Evolutionary conservation across 2,329 filamentous ascomycete species (phyloP).

Genomic region (Colletotrichum viniferum): DNA sequence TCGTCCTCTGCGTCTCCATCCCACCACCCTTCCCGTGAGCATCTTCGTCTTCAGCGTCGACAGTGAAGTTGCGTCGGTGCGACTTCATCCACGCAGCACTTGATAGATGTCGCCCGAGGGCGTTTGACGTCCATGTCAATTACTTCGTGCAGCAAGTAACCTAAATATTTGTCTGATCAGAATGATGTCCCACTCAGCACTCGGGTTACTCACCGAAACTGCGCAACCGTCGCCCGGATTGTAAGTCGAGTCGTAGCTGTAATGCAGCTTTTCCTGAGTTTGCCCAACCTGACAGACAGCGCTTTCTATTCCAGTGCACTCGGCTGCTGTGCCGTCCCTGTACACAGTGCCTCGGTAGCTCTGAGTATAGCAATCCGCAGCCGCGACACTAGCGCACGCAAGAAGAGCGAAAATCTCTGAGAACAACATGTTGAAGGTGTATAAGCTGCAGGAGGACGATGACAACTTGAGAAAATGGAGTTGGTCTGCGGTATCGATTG

Average conservation of each 20-base stretch:
- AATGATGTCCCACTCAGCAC: neutral
- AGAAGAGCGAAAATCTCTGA: neutral
- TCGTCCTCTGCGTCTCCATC: neutral
- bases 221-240: neutral
- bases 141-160: neutral
- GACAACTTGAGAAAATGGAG: neutral
- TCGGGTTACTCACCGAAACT: neutral
- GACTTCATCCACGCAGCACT: neutral
- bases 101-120: neutral
- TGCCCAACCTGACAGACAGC: neutral
- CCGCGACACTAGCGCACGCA: neutral
- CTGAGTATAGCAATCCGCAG: neutral
- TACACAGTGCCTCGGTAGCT: neutral
- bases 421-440: neutral
- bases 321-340: neutral
- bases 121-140: neutral
- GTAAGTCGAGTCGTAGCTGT: neutral
- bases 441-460: fast-evolving
- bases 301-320: neutral
- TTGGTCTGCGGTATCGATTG: too few relatives aligned
- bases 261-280: neutral
- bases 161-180: neutral
- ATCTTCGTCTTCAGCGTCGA: neutral
- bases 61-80: neutral
- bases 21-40: neutral